These are phyloP conservation scores for Mangifera indica DNA, from an alignment of 345 rosid species.

Conservation along the genomic window DNA sequence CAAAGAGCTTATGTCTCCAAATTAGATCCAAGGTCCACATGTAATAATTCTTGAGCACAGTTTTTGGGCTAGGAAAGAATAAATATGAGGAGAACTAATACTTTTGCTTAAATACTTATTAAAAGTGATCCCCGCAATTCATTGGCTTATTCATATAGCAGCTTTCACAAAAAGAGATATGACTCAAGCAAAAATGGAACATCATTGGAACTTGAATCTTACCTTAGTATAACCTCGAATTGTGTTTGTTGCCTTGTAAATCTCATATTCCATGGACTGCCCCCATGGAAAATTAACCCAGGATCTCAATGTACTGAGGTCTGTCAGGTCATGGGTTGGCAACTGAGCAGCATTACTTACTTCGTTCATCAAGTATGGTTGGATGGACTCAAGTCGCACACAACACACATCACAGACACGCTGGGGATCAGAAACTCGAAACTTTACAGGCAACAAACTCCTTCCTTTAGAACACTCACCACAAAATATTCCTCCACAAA, in stretches of 20 bases:
- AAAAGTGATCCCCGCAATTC: neutral
- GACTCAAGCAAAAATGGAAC: neutral
- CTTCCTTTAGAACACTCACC: slow-evolving; percentile 84
- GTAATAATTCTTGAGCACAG: neutral
- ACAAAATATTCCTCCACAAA: slow-evolving; percentile 92
- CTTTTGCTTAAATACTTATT: neutral
- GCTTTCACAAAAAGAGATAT: neutral
- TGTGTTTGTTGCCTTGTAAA: slow-evolving; percentile 86
- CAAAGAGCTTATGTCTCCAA: neutral
- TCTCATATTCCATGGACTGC: slow-evolving; percentile 86
- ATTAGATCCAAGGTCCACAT: neutral
- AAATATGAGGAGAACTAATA: neutral
- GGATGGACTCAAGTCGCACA: slow-evolving; percentile 81
- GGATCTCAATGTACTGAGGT: slow-evolving; percentile 95
- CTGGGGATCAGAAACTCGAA: slow-evolving; percentile 65
- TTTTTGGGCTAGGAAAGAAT: slow-evolving; percentile 3
- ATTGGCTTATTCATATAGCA: neutral
- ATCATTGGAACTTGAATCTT: slow-evolving; percentile 5
- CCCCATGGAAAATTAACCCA: slow-evolving; percentile 99
- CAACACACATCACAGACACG: slow-evolving; percentile 93
- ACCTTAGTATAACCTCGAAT: slow-evolving; percentile 76
- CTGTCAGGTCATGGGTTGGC: slow-evolving; percentile 83
- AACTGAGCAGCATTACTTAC: slow-evolving; percentile 91
- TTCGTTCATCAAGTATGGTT: slow-evolving; percentile 85
- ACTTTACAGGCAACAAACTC: slow-evolving; percentile 79